Conservation (phyloP, 495 filamentous ascomycete species). For the Lasiosphaeria hispida region DNA sequence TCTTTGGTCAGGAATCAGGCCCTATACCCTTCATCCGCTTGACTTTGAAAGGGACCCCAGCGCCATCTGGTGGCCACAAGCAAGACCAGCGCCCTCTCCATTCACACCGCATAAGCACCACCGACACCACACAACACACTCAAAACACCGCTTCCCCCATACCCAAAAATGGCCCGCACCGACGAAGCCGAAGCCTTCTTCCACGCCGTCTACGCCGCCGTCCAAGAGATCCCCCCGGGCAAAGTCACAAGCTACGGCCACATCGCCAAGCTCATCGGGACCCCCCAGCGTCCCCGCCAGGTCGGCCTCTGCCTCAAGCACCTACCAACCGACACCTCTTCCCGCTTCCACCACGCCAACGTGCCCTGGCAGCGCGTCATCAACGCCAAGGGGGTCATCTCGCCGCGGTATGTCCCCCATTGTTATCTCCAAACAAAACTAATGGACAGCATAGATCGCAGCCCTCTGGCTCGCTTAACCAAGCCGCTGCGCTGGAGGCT, state of each 20-base stretch:
- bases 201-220: conserved; percentile 74
- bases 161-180: conserved; percentile 60
- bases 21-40: no score
- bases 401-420: conserved; percentile 59
- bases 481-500: conserved; percentile 61
- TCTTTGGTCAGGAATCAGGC: no score
- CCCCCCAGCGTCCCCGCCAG: conserved; percentile 71
- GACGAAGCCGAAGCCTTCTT: conserved; percentile 86
- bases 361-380: conserved; percentile 96
- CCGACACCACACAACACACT: neutral
- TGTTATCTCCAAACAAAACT: neutral
- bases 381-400: conserved; percentile 80
- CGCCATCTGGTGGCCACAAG: no score
- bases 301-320: conserved; percentile 88
- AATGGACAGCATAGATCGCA: conserved; percentile 47
- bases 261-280: conserved; percentile 75
- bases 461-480: conserved; percentile 63
- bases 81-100: no score
- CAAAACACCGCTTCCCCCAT: neutral
- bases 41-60: no score
- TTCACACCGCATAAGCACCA: no score
- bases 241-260: conserved; percentile 88
- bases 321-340: conserved; percentile 54
- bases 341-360: conserved; percentile 64
- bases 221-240: conserved; percentile 80